These are phyloP conservation scores for Camelina neglecta DNA, from an alignment of 345 rosid species.

Conservation along the genomic window DNA sequence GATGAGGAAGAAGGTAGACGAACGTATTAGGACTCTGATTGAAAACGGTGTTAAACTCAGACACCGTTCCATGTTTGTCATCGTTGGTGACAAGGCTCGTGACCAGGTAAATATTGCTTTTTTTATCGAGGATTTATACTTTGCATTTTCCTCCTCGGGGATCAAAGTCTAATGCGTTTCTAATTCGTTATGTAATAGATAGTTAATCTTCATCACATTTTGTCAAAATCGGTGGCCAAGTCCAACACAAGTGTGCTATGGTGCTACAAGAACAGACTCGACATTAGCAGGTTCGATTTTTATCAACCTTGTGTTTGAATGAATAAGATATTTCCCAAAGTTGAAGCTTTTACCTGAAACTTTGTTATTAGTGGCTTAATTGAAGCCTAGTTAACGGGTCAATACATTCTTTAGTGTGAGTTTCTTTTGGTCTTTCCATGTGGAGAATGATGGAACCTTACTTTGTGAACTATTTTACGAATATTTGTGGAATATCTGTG, in stretches of 20 bases:
- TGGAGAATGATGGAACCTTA: conserved; percentile 9
- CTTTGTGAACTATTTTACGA: not conserved
- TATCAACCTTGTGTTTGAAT: conserved; percentile 20
- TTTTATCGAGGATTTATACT: conserved; percentile 35
- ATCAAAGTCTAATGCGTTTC: conserved; percentile 6
- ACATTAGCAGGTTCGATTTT: conserved; percentile 83
- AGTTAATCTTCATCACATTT: conserved; percentile 88
- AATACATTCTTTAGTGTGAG: not conserved
- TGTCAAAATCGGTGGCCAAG: conserved; percentile 74
- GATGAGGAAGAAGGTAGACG: conserved; percentile 99
- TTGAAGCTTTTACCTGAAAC: not conserved
- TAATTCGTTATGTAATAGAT: conserved; percentile 52
- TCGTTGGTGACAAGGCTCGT: conserved; percentile 93
- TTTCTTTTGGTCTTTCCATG: conserved; percentile 15
- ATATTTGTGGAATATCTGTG: conserved; percentile 1
- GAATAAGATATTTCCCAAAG: not conserved
- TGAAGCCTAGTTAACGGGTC: not conserved
- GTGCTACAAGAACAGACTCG: conserved; percentile 95
- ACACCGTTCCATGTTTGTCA: conserved; percentile 91
- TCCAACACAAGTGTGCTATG: conserved; percentile 77
- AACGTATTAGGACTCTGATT: conserved; percentile 84
- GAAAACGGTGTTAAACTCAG: conserved; percentile 88
- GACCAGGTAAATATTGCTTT: conserved; percentile 44
- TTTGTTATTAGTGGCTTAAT: not conserved
- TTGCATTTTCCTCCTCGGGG: not conserved